Evolutionary conservation across 352 stramenopile genomes (phyloP).

Genomic region (Blastocystis hominis): DNA sequence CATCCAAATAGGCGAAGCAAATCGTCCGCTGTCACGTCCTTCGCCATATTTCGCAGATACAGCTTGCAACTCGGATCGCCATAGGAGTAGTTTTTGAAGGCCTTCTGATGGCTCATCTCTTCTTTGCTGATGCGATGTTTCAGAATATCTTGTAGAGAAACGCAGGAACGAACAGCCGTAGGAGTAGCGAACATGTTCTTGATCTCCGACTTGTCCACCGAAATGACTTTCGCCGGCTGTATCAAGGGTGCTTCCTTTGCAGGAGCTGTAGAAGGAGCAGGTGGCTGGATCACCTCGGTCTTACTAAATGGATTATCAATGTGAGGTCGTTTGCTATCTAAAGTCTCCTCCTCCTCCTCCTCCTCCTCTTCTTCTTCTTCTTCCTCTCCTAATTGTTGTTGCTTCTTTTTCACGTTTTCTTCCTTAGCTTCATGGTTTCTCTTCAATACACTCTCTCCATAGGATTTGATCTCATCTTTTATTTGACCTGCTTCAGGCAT

Average conservation of each 20-base stretch:
- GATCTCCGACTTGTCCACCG: constrained; percentile 22
- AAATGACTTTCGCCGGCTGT: neutral
- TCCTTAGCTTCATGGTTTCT: neutral
- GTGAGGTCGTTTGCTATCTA: neutral
- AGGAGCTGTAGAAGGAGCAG: neutral
- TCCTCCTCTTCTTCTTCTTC: neutral
- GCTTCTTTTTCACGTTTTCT: neutral
- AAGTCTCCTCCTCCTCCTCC: neutral
- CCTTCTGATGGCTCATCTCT: constrained; percentile 52
- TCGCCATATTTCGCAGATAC: constrained; percentile 48
- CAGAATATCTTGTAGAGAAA: constrained; percentile 22
- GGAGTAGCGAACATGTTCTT: constrained; percentile 20
- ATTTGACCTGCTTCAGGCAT: neutral
- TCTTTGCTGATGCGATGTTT: constrained; percentile 39
- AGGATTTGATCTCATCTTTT: constrained; percentile 25
- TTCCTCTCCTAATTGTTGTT: neutral
- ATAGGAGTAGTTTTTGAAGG: constrained; percentile 39
- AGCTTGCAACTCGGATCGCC: constrained; percentile 41
- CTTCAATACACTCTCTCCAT: constrained; percentile 3
- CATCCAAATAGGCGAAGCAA: constrained; percentile 44
- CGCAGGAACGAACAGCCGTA: constrained; percentile 7
- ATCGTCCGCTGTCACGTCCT: constrained; percentile 25
- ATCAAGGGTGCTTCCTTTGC: neutral
- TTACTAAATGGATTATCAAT: constrained; percentile 34
- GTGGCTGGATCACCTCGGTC: neutral